Conservation (phyloP, 331 rosid genomes). For the Quercus phellos region DNA sequence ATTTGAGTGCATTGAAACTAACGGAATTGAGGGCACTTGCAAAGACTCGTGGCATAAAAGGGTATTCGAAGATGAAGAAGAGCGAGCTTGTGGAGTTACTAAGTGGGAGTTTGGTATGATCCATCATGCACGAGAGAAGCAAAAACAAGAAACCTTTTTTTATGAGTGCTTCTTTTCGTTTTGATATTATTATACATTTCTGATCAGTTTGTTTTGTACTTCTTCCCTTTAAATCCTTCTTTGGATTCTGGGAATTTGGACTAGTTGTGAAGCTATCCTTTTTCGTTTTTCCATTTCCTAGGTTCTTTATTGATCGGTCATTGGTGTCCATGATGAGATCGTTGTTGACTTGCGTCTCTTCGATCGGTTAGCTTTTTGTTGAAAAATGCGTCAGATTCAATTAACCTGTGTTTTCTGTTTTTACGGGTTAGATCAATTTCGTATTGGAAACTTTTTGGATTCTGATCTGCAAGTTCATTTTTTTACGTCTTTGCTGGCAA, state of each 20-base stretch:
- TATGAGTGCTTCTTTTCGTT: neutral
- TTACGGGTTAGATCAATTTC: neutral
- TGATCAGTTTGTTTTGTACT: constrained; percentile 5
- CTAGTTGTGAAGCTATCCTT: neutral
- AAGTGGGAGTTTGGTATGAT: constrained; percentile 27
- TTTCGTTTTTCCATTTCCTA: neutral
- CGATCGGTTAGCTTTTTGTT: neutral
- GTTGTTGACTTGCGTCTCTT: neutral
- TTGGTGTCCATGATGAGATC: neutral
- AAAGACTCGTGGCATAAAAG: constrained; percentile 70
- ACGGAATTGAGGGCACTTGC: constrained; percentile 78
- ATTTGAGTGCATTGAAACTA: constrained; percentile 60
- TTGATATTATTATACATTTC: neutral
- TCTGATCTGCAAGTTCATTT: neutral
- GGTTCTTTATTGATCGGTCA: neutral
- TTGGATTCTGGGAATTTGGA: neutral
- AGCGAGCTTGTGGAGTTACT: constrained; percentile 62
- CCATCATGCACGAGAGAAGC: neutral
- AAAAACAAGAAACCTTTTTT: constrained; percentile 10
- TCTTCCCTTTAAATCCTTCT: constrained; percentile 19
- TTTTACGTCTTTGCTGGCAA: neutral
- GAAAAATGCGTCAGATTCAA: neutral
- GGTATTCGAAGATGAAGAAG: constrained; percentile 87
- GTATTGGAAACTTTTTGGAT: neutral
- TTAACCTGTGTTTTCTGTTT: neutral